Base-by-base conservation (phyloP, 768 basidiomycete genomes). In the Lentinus brumalis region DNA sequence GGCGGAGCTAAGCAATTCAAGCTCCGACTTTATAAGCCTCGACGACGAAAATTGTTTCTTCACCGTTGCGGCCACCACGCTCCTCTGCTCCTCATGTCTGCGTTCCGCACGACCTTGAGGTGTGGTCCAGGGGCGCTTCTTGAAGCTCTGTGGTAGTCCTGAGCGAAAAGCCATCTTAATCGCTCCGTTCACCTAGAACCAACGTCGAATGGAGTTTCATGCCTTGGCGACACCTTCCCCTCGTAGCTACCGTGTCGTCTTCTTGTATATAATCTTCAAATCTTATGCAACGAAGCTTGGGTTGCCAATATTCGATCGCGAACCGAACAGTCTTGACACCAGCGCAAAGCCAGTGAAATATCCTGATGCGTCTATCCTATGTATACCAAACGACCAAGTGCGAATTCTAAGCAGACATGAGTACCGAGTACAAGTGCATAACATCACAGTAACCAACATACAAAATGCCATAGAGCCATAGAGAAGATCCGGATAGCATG, bases 171-270 rank as follows among this genome's bases (percentile, higher is more conserved):
- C 89, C 89, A 81, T 79, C 73, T 84, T 91, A 91, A 92, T 92
- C 90, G 84, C 90, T 91, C 88, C 79, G 73, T 86, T 86, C 86
- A 82, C 88, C 78, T 71, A 76, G 57, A 70, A 61, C 64, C 76
- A 72, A 91, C 87, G 88, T 83, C 67, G 86, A 84, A 77, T 82
- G 83, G 88, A 89, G 90, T 92, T 92, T 92, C 90, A 91, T 92
- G 86, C 78, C 78, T 83, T 74, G 89, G 89, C 88, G 60, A 90
- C 80, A 89, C 61, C 35, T 54, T 44, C 30, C 7, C 18, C 40
- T 30, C 18, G 38, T 5, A 40, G 29, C 35, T 58, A 5, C 12
- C 4, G 14, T 14, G 42, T 21, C 7, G 9, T 53, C n/a, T 39
- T 41, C 8, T 18, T 21, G 35, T 15, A n/a, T 32, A 53, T 51